Evolutionary conservation across 306 rosid genomes (phyloP).

Genomic region (Sicyos edulis): DNA sequence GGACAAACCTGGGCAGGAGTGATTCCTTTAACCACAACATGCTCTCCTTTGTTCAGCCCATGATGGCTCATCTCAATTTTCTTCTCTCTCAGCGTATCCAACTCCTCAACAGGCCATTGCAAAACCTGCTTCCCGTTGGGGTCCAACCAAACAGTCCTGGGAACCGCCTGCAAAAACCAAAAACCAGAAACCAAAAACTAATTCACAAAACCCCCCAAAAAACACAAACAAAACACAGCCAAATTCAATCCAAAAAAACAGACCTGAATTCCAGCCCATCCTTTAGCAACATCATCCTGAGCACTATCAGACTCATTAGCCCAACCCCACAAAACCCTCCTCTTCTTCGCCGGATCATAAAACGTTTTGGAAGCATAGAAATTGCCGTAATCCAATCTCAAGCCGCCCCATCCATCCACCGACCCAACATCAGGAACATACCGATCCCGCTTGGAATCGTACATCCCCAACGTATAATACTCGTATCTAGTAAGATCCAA

Average conservation of each 20-base stretch:
- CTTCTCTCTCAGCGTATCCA: conserved; percentile 42
- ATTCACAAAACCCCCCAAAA: background rate
- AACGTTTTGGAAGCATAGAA: conserved; percentile 86
- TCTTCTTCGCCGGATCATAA: conserved; percentile 45
- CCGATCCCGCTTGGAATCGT: conserved; percentile 29
- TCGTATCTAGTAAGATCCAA: conserved; percentile 73
- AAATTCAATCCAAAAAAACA: background rate
- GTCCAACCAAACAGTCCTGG: conserved; percentile 66
- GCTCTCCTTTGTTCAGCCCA: conserved; percentile 38
- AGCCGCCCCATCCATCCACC: conserved; percentile 62
- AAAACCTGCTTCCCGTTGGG: conserved; percentile 42
- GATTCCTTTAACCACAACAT: conserved; percentile 54
- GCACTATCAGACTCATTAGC: conserved; percentile 67
- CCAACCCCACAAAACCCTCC: conserved; percentile 89
- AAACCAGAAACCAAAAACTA: too few relatives aligned
- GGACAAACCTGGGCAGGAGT: conserved; percentile 61
- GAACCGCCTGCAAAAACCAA: conserved; percentile 40
- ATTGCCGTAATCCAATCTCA: conserved; percentile 79
- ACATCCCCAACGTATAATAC: conserved; percentile 60
- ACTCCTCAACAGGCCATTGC: conserved; percentile 66
- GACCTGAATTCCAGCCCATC: conserved; percentile 37
- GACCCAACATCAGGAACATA: conserved; percentile 56
- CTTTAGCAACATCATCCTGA: background rate
- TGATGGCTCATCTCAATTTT: conserved; percentile 29
- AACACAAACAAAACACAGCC: background rate